Base-by-base conservation (phyloP, 805 yeast genomes). In the Cyberlindnera japonica region DNA sequence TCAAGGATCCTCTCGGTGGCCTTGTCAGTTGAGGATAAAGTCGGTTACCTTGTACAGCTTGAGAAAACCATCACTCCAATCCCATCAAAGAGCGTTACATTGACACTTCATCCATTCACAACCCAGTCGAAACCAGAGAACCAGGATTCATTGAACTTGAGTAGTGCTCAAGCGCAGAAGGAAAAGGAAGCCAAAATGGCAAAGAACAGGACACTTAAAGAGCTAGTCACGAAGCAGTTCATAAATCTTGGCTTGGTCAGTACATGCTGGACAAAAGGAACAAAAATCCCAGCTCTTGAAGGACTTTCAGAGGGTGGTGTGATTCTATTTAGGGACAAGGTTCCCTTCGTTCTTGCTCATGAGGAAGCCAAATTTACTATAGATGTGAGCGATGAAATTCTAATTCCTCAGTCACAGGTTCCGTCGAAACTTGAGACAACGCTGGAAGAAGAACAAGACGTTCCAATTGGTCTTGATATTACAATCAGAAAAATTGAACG, bases 281-380 rank as follows among this genome's bases (percentile, higher is more conserved):
- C 70, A 38, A 75, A 73, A 45, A 48, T 84, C 1, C 88, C 90
- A 1, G 53, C 59, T 0, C 58, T 75, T 2, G 68, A 75, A 4
- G 56, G 57, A 0, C 56, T 83, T 15, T 81, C 85, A 1, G 47
- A 64, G 30, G 93, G 95, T 12, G 90, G 83, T 0, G 38, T 75
- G 6, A 37, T 84, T 19, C 75, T 69, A 39, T 66, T 81, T 48
- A 75, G 72, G 37, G 51, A 47, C 17, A 44, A 48, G 15, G 37
- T 51, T 2, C 40, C 75, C 6, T 78, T 82, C 75, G 41, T 71
- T 6, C 48, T 58, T 10, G 65, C 72, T 1, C 43, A 48, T 22
- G 62, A 61, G 29, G 51, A 67, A 22, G 65, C 64, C 12, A 60
- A 52, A 42, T 42, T 65, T 10, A 59, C 54, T 3, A 35, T 83